phyloP scores from a whole-genome alignment of 2,329 filamentous ascomycete species.

The Pestalotiopsis sp. region DNA sequence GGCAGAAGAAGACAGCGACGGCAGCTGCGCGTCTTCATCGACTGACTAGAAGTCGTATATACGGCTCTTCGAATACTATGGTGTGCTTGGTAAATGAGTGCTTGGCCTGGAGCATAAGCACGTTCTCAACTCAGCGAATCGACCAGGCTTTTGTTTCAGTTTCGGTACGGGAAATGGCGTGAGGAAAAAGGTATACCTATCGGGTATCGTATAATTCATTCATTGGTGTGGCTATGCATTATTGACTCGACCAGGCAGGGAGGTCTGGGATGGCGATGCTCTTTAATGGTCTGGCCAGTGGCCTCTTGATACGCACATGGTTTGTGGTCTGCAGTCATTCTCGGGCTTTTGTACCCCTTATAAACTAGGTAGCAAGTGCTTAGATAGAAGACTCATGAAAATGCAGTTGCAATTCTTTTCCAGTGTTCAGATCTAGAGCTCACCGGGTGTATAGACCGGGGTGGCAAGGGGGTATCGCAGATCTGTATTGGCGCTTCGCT shows the following conservation, averaged over 20 bases:
- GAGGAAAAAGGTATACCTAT: neutral
- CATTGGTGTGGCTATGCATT: neutral
- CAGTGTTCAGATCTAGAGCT: neutral
- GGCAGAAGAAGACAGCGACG: neutral
- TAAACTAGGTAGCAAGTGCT: neutral
- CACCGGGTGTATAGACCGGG: neutral
- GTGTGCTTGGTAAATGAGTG: too few relatives aligned
- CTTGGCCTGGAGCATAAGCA: neutral
- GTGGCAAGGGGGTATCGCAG: neutral
- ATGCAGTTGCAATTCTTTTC: neutral
- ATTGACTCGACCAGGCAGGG: neutral
- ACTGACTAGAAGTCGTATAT: neutral
- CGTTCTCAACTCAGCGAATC: neutral
- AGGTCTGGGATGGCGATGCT: neutral
- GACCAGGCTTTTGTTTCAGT: neutral
- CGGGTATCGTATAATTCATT: neutral
- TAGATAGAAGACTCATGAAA: neutral
- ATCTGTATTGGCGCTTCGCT: slow-evolving; percentile 1
- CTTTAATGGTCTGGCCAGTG: neutral
- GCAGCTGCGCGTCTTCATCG: neutral
- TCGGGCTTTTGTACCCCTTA: neutral
- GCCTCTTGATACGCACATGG: neutral
- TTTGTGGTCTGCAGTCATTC: neutral
- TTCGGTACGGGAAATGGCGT: neutral
- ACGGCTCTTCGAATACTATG: neutral